These are phyloP conservation scores for Pleurotus eryngii DNA, from an alignment of 768 basidiomycete species.

Conservation along the genomic window DNA sequence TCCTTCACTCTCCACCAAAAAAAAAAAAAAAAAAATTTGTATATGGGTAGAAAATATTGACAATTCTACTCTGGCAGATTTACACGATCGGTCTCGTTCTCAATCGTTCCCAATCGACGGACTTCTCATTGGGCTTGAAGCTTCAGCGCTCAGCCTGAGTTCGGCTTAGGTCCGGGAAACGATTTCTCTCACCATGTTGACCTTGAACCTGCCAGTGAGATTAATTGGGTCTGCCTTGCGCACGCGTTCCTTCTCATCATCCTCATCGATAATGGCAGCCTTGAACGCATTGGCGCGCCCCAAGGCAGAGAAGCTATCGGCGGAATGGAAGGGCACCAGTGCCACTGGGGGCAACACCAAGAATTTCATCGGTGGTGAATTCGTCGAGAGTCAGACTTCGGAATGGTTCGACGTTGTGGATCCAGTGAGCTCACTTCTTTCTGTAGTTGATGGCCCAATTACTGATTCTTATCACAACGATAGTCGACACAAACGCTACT, in stretches of 20 bases:
- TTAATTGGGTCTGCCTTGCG: slow-evolving; percentile 28
- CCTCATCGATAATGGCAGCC: slow-evolving; percentile 36
- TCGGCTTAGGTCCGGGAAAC: slow-evolving; percentile 5
- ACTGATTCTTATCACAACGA: slow-evolving; percentile 1
- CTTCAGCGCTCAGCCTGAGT: too few species aligned
- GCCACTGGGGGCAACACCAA: slow-evolving; percentile 84
- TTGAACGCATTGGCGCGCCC: slow-evolving; percentile 53
- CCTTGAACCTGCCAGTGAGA: slow-evolving; percentile 17
- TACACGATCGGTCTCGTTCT: too few species aligned
- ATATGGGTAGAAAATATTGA: too few species aligned
- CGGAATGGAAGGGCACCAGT: slow-evolving; percentile 84
- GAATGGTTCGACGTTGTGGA: slow-evolving; percentile 88
- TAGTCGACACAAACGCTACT: slow-evolving; percentile 91
- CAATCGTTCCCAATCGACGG: too few species aligned
- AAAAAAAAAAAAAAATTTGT: too few species aligned
- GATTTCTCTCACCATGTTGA: slow-evolving; percentile 24
- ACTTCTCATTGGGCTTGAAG: too few species aligned
- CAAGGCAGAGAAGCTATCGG: slow-evolving; percentile 67
- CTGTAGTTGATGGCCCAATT: background rate
- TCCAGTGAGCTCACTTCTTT: slow-evolving; percentile 56
- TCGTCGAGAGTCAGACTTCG: slow-evolving; percentile 72
- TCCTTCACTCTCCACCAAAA: too few species aligned
- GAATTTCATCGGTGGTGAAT: slow-evolving; percentile 91
- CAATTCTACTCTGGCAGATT: too few species aligned
- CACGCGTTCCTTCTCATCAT: slow-evolving; percentile 40